Base-by-base conservation (phyloP, 1,139 yeast genomes). In the Magnusiomyces fungicola region DNA sequence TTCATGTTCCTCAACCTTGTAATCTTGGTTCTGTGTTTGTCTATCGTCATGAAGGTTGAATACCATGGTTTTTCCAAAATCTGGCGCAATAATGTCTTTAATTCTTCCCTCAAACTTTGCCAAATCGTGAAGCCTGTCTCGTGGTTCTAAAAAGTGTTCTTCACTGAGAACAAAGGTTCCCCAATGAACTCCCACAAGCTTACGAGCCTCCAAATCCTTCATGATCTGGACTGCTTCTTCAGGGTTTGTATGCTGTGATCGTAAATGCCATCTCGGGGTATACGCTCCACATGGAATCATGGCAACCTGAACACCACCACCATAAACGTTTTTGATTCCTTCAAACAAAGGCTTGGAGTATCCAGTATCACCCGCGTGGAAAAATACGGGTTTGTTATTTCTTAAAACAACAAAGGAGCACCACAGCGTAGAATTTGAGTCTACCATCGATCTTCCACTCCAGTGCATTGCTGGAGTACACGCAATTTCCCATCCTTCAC, bases 381-480 rank as follows among this genome's bases (percentile, higher is more conserved):
- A 90, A 43, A 89, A 69, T 1, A 88, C 63, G 0, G 96, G 85
- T 58, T 78, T 72, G 0, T 81, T 83, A 56, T 85, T 76, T 51
- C 79, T 76, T 48, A 79, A 70, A 10, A 90, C 64, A 54, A 90
- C 63, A 61, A 82, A 90, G 0, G 96, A 87, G 57, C 95, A 85
- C 97, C 97, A 90, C 46, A 90, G 68, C 0, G 95, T 79, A 32
- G 72, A 70, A 65, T 90, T 90, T 1, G 95, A 78, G 63, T 90
- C 97, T 25, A 81, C 62, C 27, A 90, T 67, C 44, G 78, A 76
- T 41, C 96, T 68, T 0, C 97, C 97, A 1, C 95, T 85, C 97
- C 97, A 90, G 67, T 90, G 97, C 97, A 90, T 90, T 0, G 97
- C 88, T 0, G 97, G 97, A 0, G 94, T 78, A 66, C 97, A 87